Conservation (phyloP, 208 protist species). For the Phytomonas francai region DNA sequence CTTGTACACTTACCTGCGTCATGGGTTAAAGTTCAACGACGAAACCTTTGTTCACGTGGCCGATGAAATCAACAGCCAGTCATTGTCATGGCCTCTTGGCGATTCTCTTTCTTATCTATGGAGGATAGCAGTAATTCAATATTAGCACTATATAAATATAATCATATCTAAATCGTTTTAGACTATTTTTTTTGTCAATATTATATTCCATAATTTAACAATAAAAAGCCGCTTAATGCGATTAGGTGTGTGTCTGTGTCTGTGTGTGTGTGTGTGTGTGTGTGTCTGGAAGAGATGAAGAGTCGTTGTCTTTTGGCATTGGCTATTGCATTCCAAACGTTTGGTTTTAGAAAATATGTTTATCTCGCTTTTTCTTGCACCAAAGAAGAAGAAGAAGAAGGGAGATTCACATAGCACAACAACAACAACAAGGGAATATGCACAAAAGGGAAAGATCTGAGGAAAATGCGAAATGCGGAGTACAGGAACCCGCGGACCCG, state of each 20-base stretch:
- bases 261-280: too few species aligned
- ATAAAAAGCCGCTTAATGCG: too few species aligned
- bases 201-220: too few species aligned
- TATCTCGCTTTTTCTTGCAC: not conserved
- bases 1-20: conserved; percentile 53
- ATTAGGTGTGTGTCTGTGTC: too few species aligned
- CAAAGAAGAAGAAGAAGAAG: not conserved
- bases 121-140: not conserved
- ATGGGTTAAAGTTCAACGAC: conserved; percentile 47
- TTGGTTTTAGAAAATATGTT: not conserved
- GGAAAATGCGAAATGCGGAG: not conserved
- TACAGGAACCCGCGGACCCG: not conserved
- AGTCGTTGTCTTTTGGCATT: too few species aligned
- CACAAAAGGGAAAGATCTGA: not conserved
- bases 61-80: conserved; percentile 45
- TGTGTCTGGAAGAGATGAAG: too few species aligned
- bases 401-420: not conserved
- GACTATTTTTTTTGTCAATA: too few species aligned
- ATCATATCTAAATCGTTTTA: too few species aligned
- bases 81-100: conserved; percentile 77
- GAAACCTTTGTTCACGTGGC: conserved; percentile 26
- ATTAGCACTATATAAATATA: not conserved
- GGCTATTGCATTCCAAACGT: not conserved
- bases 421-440: not conserved
- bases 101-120: conserved; percentile 33